phyloP scores from a whole-genome alignment of 805 yeast species.

The Blastobotrys muscicola region DNA sequence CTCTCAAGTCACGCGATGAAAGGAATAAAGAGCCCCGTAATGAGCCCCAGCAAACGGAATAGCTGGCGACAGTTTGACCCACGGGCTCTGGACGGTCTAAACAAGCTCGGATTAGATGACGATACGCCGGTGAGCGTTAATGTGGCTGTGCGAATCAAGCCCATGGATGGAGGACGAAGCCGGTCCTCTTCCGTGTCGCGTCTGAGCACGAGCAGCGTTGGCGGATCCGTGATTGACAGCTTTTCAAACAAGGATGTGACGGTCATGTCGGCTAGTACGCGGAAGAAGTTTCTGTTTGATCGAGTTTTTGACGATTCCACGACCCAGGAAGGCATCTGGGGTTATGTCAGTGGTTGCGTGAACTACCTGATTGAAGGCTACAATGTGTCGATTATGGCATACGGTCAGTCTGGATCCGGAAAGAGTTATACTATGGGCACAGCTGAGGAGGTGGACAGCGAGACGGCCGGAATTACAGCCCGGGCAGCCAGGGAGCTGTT shows the following conservation, averaged over 20 bases:
- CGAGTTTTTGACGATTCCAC: slow-evolving; percentile 14
- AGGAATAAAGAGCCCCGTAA: no score
- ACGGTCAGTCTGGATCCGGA: slow-evolving; percentile 31
- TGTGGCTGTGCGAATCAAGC: slow-evolving; percentile 8
- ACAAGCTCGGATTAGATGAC: no score
- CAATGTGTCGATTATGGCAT: slow-evolving; percentile 21
- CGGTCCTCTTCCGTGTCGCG: no score
- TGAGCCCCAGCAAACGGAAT: no score
- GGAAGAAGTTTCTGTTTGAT: slow-evolving; percentile 15
- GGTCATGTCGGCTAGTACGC: background rate
- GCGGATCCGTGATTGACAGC: background rate
- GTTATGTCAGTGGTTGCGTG: slow-evolving; percentile 7
- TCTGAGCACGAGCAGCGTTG: background rate
- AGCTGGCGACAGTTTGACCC: no score
- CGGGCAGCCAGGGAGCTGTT: slow-evolving; percentile 17
- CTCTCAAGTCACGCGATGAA: no score
- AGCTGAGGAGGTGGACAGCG: slow-evolving; percentile 6
- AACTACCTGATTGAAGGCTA: slow-evolving; percentile 16
- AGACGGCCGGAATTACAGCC: slow-evolving; percentile 52
- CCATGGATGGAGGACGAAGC: no score
- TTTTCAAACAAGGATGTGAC: background rate
- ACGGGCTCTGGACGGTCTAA: no score
- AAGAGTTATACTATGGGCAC: slow-evolving; percentile 36
- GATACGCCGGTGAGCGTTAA: background rate
- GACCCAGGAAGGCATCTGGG: slow-evolving; percentile 14